Base-by-base conservation (phyloP, 164 flowering plant species). In the Macadamia tetraphylla region DNA sequence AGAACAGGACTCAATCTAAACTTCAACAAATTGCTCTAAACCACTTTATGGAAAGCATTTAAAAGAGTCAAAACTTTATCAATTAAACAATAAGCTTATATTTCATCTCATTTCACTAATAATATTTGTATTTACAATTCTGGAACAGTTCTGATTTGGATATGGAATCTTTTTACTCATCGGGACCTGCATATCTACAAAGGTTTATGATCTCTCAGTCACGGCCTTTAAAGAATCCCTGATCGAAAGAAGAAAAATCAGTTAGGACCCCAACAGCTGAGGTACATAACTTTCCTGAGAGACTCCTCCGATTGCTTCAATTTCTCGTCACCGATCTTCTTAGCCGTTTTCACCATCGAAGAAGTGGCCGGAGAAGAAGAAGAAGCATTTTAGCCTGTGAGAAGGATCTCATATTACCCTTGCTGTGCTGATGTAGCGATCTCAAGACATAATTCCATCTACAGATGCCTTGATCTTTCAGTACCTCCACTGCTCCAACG, bases 391-490 rank as follows among this genome's bases (percentile, higher is more conserved):
- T 71, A 9, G 57, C 29, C 59, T 63, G 71, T n/a, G 52, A 58
- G 0, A 71, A 69, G 49, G 57, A 53, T 14, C 57, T 14, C 18
- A 53, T 5, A 14, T 53, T 53, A n/a, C 3, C 14, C 57, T 53
- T 53, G 57, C 5, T 17, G 57, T 53, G 57, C 14, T 53, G 57
- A 14, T 53, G 18, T n/a, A 53, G 18, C 6, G 57, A 14, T 17
- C 83, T 77, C 6, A 82, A 2, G 1, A 67, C 62, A 32, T 76
- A 68, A 53, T 81, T 84, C 88, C 84, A 84, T 42, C 88, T 73
- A 70, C 84, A 80, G 30, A 79, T 31, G 11, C 90, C 90, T 71
- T 86, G 86, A 62, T 84, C 86, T 62, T 86, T 86, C 72, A 86
- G 9, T 1, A 75, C 85, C 70, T 82, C 86, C 48, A 86, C 82